Percentiles rank a stretch among this genome's conserved stretches.
Conservation (phyloP, 78 protist species). For the Polysphondylium violaceum region DNA sequence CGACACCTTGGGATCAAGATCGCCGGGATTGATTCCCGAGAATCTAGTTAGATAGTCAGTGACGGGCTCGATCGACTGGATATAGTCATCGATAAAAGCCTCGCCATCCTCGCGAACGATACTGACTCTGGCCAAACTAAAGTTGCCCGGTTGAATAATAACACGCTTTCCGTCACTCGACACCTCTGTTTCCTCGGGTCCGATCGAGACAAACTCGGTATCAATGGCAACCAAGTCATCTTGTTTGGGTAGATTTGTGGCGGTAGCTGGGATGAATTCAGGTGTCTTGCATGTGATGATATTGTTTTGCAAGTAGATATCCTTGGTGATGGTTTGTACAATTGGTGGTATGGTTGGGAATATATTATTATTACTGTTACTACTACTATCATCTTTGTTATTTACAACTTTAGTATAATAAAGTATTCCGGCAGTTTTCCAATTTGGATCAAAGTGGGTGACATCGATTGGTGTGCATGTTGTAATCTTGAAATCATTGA, state of each 20-base stretch:
- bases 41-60: constrained; percentile 92
- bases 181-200: constrained; percentile 80
- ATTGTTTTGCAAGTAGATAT: constrained; percentile 51
- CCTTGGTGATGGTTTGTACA: constrained; percentile 59
- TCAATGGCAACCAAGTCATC: constrained; percentile 87
- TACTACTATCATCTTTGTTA: background rate
- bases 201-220: constrained; percentile 93
- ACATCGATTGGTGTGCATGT: constrained; percentile 58
- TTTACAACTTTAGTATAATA: constrained; percentile 31
- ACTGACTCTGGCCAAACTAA: constrained; percentile 87
- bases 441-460: constrained; percentile 53
- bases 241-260: constrained; percentile 35
- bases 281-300: constrained; percentile 45
- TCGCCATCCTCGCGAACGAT: constrained; percentile 77
- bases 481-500: constrained; percentile 84
- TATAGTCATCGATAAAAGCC: constrained; percentile 92
- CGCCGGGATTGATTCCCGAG: constrained; percentile 93
- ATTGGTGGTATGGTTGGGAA: background rate
- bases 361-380: background rate
- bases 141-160: constrained; percentile 81
- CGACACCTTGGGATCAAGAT: constrained; percentile 86
- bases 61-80: constrained; percentile 85
- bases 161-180: constrained; percentile 78
- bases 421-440: constrained; percentile 62
- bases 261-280: constrained; percentile 37